Base-by-base conservation (phyloP, 2,329 filamentous ascomycete genomes). In the Thyridium curvatum region DNA sequence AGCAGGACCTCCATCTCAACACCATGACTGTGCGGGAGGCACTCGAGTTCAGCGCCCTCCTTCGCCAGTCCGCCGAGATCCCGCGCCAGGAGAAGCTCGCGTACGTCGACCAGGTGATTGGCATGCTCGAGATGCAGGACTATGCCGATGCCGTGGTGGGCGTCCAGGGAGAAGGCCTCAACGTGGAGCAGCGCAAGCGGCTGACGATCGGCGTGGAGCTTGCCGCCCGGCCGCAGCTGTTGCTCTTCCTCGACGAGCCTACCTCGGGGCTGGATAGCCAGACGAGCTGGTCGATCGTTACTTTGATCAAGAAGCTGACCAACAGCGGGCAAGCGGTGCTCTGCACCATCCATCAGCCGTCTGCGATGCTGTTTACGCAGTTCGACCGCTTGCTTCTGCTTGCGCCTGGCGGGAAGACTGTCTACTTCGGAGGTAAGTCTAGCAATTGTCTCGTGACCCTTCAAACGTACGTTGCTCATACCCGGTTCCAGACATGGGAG, bases 261-360 rank as follows among this genome's bases (percentile, higher is more conserved):
- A 87, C 83, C 7, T 85, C 80, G 18, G 84, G 84, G 56, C 70
- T 87, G 21, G 84, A 88, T 56, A 79, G 72, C 52, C 82, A 86
- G 53, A 85, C 80, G 2, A 82, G 82, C 2, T 86, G 81, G 79
- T 78, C 80, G 41, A 86, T 87, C 52, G 72, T 78, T 32, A 73
- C 76, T 53, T 67, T 87, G 6, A 71, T 88, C 35, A 74, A 83
- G 45, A 86, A 84, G 48, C 66, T 84, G 1, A 68, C 75, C 3
- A 59, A 69, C 39, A 61, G 58, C 4, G 69, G 69, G 5, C 70
- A 74, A 46, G 66, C 70, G 9, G 62, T 74, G 12, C 52, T 74
- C 0, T 69, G 44, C 34, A 48, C 46, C 21, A 48, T 48, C 18
- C 46, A 48, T 41, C 46, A 48, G 41, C 46, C 46, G 17, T 42